Evolutionary conservation across 805 yeast species (phyloP), one percentile per base, ranked within the genome.

Genomic region (Monosporozyma yasuniensis): DNA sequence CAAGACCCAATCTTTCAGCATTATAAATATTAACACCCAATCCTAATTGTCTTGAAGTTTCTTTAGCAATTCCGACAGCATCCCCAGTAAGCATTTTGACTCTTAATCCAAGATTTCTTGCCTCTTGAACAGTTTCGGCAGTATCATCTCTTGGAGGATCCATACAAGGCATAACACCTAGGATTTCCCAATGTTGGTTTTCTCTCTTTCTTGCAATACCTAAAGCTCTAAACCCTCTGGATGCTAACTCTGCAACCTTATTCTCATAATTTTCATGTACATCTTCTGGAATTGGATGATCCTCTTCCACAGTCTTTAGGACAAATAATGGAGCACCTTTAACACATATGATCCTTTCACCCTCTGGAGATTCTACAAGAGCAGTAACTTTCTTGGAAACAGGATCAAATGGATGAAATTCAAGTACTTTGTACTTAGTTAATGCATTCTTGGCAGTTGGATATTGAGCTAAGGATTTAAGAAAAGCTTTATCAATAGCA

Each of bases 151-250:
- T 86, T 76, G 96, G 96, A 68, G 96, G 96, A 76, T 89, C 96
- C 90, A 87, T 85, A 78, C 96, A 88, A 73, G 96, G 96, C 96
- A 89, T 88, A 72, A 89, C 89, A 72, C 97, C 97, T 68, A 89
- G 77, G 63, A 89, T 88, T 76, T 89, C 96, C 96, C 96, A 89
- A 82, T 87, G 93, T 67, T 95, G 95, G 75, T 87, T 95, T 75
- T 93, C 96, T 78, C 95, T 84, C 87, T 87, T 87, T 81, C 97
- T 87, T 58, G 97, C 97, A 76, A 89, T 96, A 83, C 97, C 97
- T 70, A 89, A 80, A 67, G 96, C 89, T 76, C 97, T 81, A 90
- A 87, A 89, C 79, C 96, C 96, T 82, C 96, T 84, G 64, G 95
- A 83, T 68, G 97, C 96, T 71, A 89, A 87, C 77, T 89, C 97